Evolutionary conservation across 768 basidiomycete species (phyloP).

Genomic region (Rossbeevera mucosa): DNA sequence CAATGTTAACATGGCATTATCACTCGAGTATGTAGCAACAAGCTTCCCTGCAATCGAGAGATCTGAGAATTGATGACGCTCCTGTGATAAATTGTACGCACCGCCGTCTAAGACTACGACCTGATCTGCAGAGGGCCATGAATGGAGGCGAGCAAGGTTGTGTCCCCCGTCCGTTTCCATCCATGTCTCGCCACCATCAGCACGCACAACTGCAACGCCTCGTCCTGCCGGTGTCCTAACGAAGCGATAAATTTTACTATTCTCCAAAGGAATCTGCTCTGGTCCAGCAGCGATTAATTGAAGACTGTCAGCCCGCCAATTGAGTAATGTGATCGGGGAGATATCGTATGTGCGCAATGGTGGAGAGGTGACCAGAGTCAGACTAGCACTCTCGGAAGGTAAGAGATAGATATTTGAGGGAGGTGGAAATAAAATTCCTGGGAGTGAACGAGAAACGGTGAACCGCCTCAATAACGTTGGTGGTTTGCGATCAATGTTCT

Average conservation of each 20-base stretch:
- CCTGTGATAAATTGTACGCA: constrained; percentile 25
- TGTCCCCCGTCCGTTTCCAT: constrained; percentile 44
- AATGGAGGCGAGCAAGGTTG: constrained; percentile 43
- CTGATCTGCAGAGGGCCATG: constrained; percentile 56
- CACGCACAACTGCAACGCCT: constrained; percentile 65
- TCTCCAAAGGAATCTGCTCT: constrained; percentile 41
- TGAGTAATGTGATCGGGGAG: constrained; percentile 58
- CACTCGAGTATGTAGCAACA: constrained; percentile 56
- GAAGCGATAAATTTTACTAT: constrained; percentile 53
- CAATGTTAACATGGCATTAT: constrained; percentile 46
- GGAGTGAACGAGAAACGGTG: constrained; percentile 60
- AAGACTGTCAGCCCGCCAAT: constrained; percentile 52
- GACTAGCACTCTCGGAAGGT: constrained; percentile 38
- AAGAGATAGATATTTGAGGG: constrained; percentile 54
- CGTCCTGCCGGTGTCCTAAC: constrained; percentile 76
- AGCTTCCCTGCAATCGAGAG: constrained; percentile 40
- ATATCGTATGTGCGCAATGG: constrained; percentile 62
- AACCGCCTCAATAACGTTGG: constrained; percentile 79
- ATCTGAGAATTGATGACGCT: constrained; percentile 3
- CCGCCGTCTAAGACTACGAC: constrained; percentile 70
- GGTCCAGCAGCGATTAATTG: constrained; percentile 38
- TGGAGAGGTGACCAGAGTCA: constrained; percentile 62
- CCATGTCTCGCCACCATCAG: constrained; percentile 63
- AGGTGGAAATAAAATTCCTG: constrained; percentile 42
- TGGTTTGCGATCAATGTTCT: constrained; percentile 89